phyloP scores from a whole-genome alignment of 768 basidiomycete genomes.

The Tricholoma matsutake region DNA sequence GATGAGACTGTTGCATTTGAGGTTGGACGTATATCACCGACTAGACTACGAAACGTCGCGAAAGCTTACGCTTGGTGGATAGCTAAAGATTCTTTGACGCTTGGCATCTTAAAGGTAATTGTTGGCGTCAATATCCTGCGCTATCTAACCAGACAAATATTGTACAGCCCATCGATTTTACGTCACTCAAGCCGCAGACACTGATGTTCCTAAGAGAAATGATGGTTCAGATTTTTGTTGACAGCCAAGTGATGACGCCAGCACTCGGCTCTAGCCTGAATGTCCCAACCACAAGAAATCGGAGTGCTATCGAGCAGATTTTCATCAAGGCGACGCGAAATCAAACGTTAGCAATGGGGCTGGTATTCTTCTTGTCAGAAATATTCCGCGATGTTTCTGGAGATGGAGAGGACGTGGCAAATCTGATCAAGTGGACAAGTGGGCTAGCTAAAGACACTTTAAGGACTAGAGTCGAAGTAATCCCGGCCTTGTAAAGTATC shows the following conservation, averaged over 20 bases:
- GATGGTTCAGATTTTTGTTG: constrained; percentile 65
- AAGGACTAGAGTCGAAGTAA: constrained; percentile 57
- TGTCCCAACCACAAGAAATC: constrained; percentile 46
- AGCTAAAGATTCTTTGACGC: constrained; percentile 72
- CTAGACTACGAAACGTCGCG: constrained; percentile 70
- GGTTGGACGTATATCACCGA: constrained; percentile 49
- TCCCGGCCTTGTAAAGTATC: constrained; percentile 30
- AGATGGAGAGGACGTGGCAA: constrained; percentile 32
- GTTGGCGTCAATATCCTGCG: neutral
- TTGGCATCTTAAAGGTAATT: constrained; percentile 81
- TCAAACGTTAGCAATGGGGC: constrained; percentile 66
- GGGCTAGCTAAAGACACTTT: constrained; percentile 69
- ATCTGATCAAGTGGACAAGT: constrained; percentile 64
- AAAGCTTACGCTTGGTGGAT: constrained; percentile 92
- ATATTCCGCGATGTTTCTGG: constrained; percentile 31
- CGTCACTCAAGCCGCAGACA: constrained; percentile 60
- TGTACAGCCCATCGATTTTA: constrained; percentile 84
- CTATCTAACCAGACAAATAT: neutral
- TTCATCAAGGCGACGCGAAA: constrained; percentile 72
- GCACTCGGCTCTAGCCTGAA: constrained; percentile 37
- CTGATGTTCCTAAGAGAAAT: constrained; percentile 67
- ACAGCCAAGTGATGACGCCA: constrained; percentile 74
- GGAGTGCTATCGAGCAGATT: constrained; percentile 67
- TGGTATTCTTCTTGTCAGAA: constrained; percentile 65
- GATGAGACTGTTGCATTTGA: constrained; percentile 47